Conservation (phyloP, 768 basidiomycete genomes). For the Mycena venus region DNA sequence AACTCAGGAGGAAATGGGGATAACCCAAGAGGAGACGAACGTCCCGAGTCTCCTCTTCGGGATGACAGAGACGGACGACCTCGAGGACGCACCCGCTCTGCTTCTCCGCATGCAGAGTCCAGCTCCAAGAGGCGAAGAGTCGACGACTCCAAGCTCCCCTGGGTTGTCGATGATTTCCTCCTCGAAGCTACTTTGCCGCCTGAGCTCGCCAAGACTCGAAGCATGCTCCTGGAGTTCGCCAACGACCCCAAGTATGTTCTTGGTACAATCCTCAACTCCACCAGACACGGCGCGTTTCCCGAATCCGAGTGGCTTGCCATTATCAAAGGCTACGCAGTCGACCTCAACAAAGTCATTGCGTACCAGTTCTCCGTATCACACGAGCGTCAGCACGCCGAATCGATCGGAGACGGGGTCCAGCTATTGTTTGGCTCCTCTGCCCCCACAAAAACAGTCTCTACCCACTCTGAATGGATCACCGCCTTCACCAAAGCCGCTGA, state of each 20-base stretch:
- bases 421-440: slow-evolving; percentile 1
- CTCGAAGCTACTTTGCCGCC: background rate
- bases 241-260: background rate
- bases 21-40: background rate
- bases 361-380: background rate
- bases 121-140: background rate
- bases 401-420: slow-evolving; percentile 30
- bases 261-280: background rate
- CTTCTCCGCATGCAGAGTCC: background rate
- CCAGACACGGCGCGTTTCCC: too few relatives aligned
- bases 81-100: background rate
- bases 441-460: slow-evolving; percentile 24
- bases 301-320: too few relatives aligned
- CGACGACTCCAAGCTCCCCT: background rate
- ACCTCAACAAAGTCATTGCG: too few relatives aligned
- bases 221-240: background rate
- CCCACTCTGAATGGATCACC: slow-evolving; percentile 38
- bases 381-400: background rate
- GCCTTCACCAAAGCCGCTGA: slow-evolving; percentile 34
- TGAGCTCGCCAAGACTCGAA: background rate
- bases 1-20: background rate
- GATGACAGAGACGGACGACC: background rate
- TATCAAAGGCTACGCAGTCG: too few relatives aligned
- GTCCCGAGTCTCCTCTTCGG: background rate
- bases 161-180: slow-evolving; percentile 4